Percentiles rank a stretch among this genome's conserved stretches.
These are phyloP conservation scores for Tylopilus intermedius DNA, from an alignment of 768 basidiomycete species.

Conservation along the genomic window DNA sequence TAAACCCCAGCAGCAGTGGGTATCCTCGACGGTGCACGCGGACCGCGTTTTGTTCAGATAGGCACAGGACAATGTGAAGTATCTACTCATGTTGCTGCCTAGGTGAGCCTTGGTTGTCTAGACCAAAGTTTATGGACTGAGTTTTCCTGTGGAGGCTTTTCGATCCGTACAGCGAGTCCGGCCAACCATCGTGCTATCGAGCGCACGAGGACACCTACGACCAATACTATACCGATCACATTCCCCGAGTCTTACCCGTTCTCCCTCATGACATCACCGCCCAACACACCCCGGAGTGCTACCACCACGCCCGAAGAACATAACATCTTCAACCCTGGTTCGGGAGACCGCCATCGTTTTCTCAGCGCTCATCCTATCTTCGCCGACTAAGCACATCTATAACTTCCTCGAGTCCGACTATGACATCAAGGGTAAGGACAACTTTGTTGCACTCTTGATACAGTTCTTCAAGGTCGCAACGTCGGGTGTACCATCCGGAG, in stretches of 20 bases:
- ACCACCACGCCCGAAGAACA: slow-evolving; percentile 45
- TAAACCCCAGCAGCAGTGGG: slow-evolving; percentile 71
- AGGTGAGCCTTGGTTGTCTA: slow-evolving; percentile 43
- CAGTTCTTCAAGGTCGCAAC: slow-evolving; percentile 77
- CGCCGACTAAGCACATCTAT: slow-evolving; percentile 60
- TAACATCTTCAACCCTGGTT: slow-evolving; percentile 60
- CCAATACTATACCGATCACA: slow-evolving; percentile 63
- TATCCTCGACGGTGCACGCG: slow-evolving; percentile 55
- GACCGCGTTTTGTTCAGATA: slow-evolving; percentile 61
- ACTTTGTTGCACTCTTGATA: slow-evolving; percentile 41
- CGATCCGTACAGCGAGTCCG: slow-evolving; percentile 76
- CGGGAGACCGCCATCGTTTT: slow-evolving; percentile 87
- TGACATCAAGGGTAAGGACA: slow-evolving; percentile 86
- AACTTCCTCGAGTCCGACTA: slow-evolving; percentile 74
- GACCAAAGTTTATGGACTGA: slow-evolving; percentile 1
- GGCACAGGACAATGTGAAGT: slow-evolving; percentile 92
- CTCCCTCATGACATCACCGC: slow-evolving; percentile 65
- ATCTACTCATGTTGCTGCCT: slow-evolving; percentile 75
- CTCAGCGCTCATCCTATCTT: slow-evolving; percentile 74
- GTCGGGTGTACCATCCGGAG: slow-evolving; percentile 31
- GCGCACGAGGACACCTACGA: slow-evolving; percentile 55
- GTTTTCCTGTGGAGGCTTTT: slow-evolving; percentile 50
- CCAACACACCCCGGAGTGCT: slow-evolving; percentile 46
- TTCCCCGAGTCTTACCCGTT: slow-evolving; percentile 96
- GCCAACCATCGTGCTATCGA: slow-evolving; percentile 67